These are phyloP conservation scores for Periconia digitata DNA, from an alignment of 2,329 filamentous ascomycete species.

Conservation along the genomic window DNA sequence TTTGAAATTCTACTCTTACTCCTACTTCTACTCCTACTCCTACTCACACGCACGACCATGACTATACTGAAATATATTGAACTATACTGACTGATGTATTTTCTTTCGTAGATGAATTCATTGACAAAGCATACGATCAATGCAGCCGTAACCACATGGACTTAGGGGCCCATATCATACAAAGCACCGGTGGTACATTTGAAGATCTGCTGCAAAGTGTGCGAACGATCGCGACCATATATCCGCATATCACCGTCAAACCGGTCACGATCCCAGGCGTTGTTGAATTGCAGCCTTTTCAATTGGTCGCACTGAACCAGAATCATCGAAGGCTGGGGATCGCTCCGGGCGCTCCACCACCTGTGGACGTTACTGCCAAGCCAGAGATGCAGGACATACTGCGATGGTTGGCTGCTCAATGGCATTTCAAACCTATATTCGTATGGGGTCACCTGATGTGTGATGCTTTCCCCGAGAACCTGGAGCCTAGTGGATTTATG, in stretches of 20 bases:
- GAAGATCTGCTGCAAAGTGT: conserved; percentile 35
- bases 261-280: conserved; percentile 29
- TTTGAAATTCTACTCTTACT: too few relatives aligned
- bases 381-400: conserved; percentile 36
- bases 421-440: conserved; percentile 37
- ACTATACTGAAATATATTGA: too few relatives aligned
- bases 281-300: conserved; percentile 37
- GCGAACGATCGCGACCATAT: conserved; percentile 30
- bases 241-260: conserved; percentile 36
- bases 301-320: conserved; percentile 38
- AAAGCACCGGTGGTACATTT: conserved; percentile 35
- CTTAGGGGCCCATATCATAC: conserved; percentile 36
- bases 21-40: too few relatives aligned
- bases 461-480: conserved; percentile 40
- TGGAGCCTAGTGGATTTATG: conserved; percentile 31
- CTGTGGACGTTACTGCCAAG: conserved; percentile 29
- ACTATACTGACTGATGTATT: background rate
- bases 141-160: conserved; percentile 39
- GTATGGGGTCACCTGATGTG: conserved; percentile 41
- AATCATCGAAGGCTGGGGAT: conserved; percentile 24
- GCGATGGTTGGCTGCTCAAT: conserved; percentile 34
- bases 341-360: conserved; percentile 13
- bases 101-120: conserved; percentile 26
- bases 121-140: conserved; percentile 35
- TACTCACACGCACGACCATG: too few relatives aligned